These are phyloP conservation scores for Trichoderma citrinoviride DNA, from an alignment of 2,329 filamentous ascomycete genomes.

Conservation along the genomic window DNA sequence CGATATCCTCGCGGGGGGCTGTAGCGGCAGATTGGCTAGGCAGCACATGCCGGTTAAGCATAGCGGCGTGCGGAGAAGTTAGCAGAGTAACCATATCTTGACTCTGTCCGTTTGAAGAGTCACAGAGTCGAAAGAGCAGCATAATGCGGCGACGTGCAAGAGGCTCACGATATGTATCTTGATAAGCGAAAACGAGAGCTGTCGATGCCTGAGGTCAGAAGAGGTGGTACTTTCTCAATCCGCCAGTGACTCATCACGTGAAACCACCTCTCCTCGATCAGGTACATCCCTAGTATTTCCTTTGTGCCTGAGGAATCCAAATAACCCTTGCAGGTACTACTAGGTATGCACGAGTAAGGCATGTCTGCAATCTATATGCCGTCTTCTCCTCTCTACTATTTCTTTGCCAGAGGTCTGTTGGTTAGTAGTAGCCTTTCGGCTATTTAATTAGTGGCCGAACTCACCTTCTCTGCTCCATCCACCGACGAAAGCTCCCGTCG, in stretches of 20 bases:
- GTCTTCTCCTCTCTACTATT: background rate
- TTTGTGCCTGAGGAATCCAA: background rate
- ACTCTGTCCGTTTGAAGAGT: background rate
- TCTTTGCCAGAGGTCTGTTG: background rate
- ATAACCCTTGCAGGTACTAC: background rate
- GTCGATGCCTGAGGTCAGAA: background rate
- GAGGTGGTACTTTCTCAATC: background rate
- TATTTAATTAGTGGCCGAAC: background rate
- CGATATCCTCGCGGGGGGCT: constrained; percentile 4
- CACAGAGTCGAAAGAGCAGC: too few species aligned
- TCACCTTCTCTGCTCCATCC: background rate
- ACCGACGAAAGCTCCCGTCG: background rate
- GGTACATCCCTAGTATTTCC: too few species aligned
- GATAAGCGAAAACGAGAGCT: background rate
- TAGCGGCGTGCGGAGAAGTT: constrained; percentile 12
- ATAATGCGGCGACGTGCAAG: background rate
- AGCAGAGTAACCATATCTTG: background rate
- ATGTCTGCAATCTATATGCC: background rate
- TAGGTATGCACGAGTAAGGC: too few species aligned
- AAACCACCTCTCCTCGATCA: background rate
- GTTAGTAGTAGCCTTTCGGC: background rate
- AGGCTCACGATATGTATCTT: too few species aligned
- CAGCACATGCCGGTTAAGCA: constrained; percentile 10
- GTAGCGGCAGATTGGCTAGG: background rate
- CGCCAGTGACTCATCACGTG: background rate